Percentiles rank a stretch among this genome's conserved stretches.
Conservation (phyloP, 1,284 basidiomycete genomes). For the Anthracocystis panici-leucophaei region DNA sequence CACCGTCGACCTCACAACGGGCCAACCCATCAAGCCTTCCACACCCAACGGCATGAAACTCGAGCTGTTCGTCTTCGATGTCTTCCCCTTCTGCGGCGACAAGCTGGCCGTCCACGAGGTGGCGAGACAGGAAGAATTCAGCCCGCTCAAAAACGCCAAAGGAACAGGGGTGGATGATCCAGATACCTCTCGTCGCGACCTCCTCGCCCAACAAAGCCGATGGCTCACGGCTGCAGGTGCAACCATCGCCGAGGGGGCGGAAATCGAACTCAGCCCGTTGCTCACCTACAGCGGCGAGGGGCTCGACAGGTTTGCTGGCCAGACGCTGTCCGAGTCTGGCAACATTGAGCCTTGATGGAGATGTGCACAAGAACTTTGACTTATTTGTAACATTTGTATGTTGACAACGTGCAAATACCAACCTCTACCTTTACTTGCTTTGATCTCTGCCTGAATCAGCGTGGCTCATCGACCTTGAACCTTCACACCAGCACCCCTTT, state of each 20-base stretch:
- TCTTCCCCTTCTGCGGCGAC: conserved; percentile 87
- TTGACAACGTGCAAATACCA: no score
- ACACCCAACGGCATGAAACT: conserved; percentile 99
- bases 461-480: no score
- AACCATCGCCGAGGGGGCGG: conserved; percentile 76
- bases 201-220: conserved; percentile 87
- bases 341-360: conserved; percentile 47
- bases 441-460: no score
- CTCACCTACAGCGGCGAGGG: conserved; percentile 93
- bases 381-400: no score
- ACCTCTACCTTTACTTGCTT: no score
- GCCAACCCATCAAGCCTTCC: conserved; percentile 78
- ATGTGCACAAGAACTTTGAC: no score
- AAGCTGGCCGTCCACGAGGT: conserved; percentile 89
- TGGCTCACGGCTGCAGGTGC: conserved; percentile 88
- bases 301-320: conserved; percentile 82
- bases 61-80: conserved; percentile 98
- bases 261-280: conserved; percentile 90
- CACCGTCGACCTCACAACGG: conserved; percentile 74
- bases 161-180: conserved; percentile 94
- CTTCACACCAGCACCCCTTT: no score
- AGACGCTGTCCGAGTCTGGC: conserved; percentile 74
- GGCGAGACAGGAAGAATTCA: conserved; percentile 88
- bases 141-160: conserved; percentile 96
- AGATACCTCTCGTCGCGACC: conserved; percentile 86